Evolutionary conservation across 345 rosid species (phyloP), one percentile per base, ranked within the genome.

Genomic region (Syzygium oleosum): DNA sequence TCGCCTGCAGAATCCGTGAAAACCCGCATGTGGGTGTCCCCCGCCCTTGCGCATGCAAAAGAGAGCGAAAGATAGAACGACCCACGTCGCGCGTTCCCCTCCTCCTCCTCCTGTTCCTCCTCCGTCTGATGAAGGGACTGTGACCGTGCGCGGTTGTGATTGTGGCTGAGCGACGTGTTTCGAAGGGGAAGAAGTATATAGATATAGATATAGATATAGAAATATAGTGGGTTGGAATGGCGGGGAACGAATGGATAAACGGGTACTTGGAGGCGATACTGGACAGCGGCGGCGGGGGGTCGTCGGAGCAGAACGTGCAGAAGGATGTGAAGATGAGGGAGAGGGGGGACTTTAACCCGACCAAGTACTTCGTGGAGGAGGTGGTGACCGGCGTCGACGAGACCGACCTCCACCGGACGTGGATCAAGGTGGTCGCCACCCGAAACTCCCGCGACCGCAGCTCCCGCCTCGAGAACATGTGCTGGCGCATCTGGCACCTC

Each of bases 401-500:
- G 90, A 93, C 96, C 59, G 99, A 98, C 91, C 90, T 98, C 51
- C 94, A 98, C 43, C 90, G 98, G 78, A 96, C 99, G 41, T 98
- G 99, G 99, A 89, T 98, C 85, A 98, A 98, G 94, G 99, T 96
- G 10, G 98, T 95, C 9, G 99, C 99, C 84, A 97, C 99, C 58
- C 95, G 99, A 53, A 96, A 95, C 89, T 93, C 96, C 31, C 96
- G 99, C 73, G 99, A 97, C 89, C 97, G 99, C 23, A 95, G 97
- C 94, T 94, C 98, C 73, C 90, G 99, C 65, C 96, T 97, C 65
- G 99, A 97, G 96, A 97, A 97, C 89, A 97, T 97, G 99, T 97
- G 99, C 85, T 97, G 99, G 99, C 96, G 99, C 84, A 97, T 97
- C 53, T 97, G 99, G 99, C 99, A 97, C 77, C 98, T 97, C 89